Evolutionary conservation across 257 asterid species (phyloP), one percentile per base, ranked within the genome.

Genomic region (Gentiana straminea): DNA sequence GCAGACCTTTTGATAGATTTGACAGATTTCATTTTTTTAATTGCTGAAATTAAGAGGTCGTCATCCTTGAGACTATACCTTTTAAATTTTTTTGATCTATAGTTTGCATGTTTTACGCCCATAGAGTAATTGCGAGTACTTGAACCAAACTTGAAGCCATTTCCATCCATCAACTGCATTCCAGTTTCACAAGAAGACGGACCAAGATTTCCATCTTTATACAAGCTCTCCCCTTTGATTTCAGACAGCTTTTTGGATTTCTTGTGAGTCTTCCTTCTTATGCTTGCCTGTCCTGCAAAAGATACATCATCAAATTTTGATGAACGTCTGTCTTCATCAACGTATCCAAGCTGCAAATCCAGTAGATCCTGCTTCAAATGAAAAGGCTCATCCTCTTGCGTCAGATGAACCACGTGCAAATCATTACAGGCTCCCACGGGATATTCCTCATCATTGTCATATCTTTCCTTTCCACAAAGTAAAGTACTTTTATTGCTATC

Each of bases 21-120:
- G 67, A 72, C 64, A 8, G 67, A 54, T 73, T 82, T 83, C 9
- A 74, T 72, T 69, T 78, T 88, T 57, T 83, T 62, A 54, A 85
- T 70, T 59, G 95, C 94, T 13, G 97, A 88, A 62, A 92, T 80
- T 64, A 92, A 79, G 63, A 85, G 90, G 70, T 88, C 97, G 7
- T 75, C 81, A 12, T 88, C 97, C 48, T 75, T 67, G 57, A 80
- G 79, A 62, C 74, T 56, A 49, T 79, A 72, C 35, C 67, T 55
- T 73, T 72, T 81, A 39, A 69, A 67, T 70, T 77, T 81, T 72
- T 74, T 80, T 57, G 81, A 65, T 66, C 82, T 62, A 55, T 47
- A 6, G 54, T 61, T 66, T 13, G 1, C 46, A 8, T 39, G 15
- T 63, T 58, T 38, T 38, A 57, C 39, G 34, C 61, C 57, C 55